A percentile compares a stretch with the other conserved stretches of the same genome.
These are phyloP conservation scores for Alternaria angustiovoidea DNA, from an alignment of 2,329 filamentous ascomycete species.

Conservation along the genomic window DNA sequence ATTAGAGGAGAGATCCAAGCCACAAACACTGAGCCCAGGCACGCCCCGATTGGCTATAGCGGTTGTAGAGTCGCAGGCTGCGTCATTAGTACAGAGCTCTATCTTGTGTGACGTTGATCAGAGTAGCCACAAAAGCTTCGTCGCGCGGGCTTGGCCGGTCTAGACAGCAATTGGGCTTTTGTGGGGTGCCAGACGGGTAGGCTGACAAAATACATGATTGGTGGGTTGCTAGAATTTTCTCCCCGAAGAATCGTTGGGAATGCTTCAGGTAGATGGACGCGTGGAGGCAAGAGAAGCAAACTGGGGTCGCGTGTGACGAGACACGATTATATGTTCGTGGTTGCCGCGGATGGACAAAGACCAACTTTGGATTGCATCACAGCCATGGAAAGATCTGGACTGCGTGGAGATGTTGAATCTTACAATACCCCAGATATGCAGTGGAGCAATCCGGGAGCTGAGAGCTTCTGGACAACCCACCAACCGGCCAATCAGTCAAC, in stretches of 20 bases:
- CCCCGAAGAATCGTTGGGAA: slow-evolving; percentile 1
- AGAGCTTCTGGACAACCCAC: background rate
- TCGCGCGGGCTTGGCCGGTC: slow-evolving; percentile 13
- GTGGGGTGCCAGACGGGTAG: slow-evolving; percentile 15
- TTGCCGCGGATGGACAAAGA: background rate
- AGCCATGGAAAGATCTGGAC: background rate
- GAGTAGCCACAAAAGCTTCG: slow-evolving; percentile 15
- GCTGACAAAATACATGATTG: slow-evolving; percentile 17
- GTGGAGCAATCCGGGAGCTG: slow-evolving; percentile 1
- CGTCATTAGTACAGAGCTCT: slow-evolving; percentile 1
- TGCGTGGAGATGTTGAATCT: background rate
- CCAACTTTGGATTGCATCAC: background rate
- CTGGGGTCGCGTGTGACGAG: background rate
- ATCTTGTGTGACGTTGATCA: slow-evolving; percentile 13
- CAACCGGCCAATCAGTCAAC: background rate
- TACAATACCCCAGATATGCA: background rate
- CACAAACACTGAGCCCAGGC: background rate
- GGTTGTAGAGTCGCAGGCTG: background rate
- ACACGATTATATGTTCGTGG: background rate
- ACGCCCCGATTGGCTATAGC: slow-evolving; percentile 12
- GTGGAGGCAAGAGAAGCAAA: background rate
- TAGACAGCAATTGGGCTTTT: slow-evolving; percentile 15
- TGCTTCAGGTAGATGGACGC: slow-evolving; percentile 6
- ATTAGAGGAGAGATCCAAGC: slow-evolving; percentile 9
- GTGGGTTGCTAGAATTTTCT: slow-evolving; percentile 1